Conservation (phyloP, 768 basidiomycete species). For the Trametopsis cervina region DNA sequence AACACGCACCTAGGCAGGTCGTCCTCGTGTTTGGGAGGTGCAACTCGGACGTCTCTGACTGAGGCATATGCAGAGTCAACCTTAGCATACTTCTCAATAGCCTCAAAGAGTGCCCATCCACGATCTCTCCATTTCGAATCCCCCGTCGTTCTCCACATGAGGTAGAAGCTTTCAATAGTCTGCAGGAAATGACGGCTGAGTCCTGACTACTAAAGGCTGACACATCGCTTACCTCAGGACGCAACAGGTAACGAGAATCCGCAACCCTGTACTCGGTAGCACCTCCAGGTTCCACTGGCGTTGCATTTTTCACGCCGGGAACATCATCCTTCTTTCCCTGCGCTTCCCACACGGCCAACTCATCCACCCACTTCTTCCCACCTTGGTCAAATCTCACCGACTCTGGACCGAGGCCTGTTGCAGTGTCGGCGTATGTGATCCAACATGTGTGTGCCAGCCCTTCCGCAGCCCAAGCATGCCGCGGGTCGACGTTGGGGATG, state of each 20-base stretch:
- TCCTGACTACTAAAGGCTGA: constrained; percentile 20
- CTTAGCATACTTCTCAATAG: constrained; percentile 56
- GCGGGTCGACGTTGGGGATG: constrained; percentile 41
- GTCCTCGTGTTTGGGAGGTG: constrained; percentile 36
- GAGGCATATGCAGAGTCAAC: constrained; percentile 56
- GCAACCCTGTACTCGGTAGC: constrained; percentile 45
- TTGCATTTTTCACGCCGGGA: constrained; percentile 43
- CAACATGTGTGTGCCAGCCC: constrained; percentile 75
- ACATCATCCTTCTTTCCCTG: constrained; percentile 27
- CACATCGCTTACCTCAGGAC: constrained; percentile 53
- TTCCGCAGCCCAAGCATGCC: constrained; percentile 68
- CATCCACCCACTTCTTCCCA: constrained; percentile 27
- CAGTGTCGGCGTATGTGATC: constrained; percentile 64
- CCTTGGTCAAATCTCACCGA: constrained; percentile 34
- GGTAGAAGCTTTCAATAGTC: constrained; percentile 69
- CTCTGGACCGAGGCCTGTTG: constrained; percentile 66
- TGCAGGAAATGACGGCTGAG: constrained; percentile 30
- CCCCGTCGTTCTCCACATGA: constrained; percentile 66
- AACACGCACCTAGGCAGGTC: constrained; percentile 61
- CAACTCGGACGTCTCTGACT: constrained; percentile 40
- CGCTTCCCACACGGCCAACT: constrained; percentile 39
- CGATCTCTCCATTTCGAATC: constrained; percentile 62
- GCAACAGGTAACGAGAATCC: constrained; percentile 45
- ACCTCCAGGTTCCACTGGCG: constrained; percentile 23
- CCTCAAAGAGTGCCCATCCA: constrained; percentile 67